A percentile compares a stretch with the other conserved stretches of the same genome.
Evolutionary conservation across 495 filamentous ascomycete species (phyloP).

Genomic region (Daldinia decipiens): DNA sequence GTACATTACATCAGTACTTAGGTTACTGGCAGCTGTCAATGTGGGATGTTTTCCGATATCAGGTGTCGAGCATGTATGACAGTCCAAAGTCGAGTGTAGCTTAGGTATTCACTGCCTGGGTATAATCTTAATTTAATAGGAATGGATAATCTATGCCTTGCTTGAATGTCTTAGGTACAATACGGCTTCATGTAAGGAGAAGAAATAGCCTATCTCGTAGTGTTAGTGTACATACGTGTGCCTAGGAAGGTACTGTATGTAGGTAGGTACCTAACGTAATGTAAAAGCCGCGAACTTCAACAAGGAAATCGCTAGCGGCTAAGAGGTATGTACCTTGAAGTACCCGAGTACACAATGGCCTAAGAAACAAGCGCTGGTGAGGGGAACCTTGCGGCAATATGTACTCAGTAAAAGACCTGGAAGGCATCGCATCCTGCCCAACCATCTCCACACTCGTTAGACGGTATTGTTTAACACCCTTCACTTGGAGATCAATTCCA

Average conservation of each 20-base stretch:
- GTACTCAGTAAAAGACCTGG: background rate
- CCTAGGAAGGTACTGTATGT: no score
- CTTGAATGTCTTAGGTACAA: background rate
- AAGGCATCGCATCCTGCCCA: slow-evolving; percentile 8
- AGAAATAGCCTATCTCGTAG: background rate
- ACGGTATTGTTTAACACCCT: background rate
- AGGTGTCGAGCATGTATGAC: background rate
- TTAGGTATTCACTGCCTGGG: background rate
- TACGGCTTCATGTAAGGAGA: background rate
- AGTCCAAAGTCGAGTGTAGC: background rate
- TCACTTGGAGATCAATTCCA: slow-evolving; percentile 4
- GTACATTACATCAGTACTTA: background rate
- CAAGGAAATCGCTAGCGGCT: no score
- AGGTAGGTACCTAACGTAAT: no score
- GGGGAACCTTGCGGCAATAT: slow-evolving; percentile 7
- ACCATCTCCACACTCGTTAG: slow-evolving; percentile 3
- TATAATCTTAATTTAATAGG: no score
- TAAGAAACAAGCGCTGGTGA: background rate
- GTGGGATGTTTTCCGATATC: slow-evolving; percentile 1
- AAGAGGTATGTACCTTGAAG: background rate
- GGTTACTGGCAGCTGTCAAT: background rate
- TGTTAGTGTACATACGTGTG: no score
- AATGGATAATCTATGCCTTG: no score
- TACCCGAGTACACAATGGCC: background rate
- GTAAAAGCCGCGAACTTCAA: no score